These are phyloP conservation scores for Theileria equi DNA, from an alignment of 169 alveolate genomes.

Conservation along the genomic window DNA sequence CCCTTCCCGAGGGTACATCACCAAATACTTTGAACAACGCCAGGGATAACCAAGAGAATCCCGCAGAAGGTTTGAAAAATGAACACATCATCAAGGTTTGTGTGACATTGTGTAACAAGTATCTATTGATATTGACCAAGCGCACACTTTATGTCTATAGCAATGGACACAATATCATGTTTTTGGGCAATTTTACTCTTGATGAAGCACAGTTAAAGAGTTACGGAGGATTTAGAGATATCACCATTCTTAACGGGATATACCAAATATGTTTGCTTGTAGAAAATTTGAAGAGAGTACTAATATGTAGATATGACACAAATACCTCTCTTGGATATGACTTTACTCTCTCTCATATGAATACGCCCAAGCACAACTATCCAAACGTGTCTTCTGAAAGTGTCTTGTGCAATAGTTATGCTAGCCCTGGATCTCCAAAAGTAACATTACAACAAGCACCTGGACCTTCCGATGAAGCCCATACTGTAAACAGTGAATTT, in stretches of 20 bases:
- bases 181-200: constrained; percentile 26
- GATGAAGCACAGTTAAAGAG: background rate
- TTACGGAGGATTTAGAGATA: constrained; percentile 38
- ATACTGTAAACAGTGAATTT: too few species aligned
- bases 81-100: constrained; percentile 17
- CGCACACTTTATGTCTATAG: constrained; percentile 36
- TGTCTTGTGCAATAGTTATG: too few species aligned
- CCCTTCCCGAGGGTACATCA: constrained; percentile 2
- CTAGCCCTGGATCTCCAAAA: too few species aligned
- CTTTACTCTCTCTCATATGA: too few species aligned
- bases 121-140: constrained; percentile 37
- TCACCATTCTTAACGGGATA: constrained; percentile 19
- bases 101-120: constrained; percentile 33
- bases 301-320: too few species aligned
- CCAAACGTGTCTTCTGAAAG: too few species aligned
- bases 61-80: background rate
- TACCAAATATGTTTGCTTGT: constrained; percentile 27
- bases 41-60: background rate
- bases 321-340: too few species aligned
- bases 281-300: constrained; percentile 31
- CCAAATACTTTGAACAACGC: background rate
- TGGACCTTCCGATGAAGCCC: too few species aligned
- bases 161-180: constrained; percentile 17
- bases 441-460: too few species aligned
- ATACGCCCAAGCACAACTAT: background rate